Base-by-base conservation (phyloP, 352 stramenopile species). In the Elongisporangium undulatum region DNA sequence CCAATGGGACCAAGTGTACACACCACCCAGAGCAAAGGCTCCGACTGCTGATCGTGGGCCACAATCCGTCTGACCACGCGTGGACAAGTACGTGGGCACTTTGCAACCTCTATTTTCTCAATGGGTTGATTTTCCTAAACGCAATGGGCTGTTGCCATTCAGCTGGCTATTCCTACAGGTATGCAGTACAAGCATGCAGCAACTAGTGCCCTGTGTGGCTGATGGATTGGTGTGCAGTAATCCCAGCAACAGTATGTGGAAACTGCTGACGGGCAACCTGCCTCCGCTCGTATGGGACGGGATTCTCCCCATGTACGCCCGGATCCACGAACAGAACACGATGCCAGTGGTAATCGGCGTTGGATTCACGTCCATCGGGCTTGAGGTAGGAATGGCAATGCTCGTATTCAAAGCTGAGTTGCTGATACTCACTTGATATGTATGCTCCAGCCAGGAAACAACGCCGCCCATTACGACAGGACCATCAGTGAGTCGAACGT, bases 41-140 rank as follows among this genome's bases (percentile, higher is more conserved):
- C 38, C 77, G 82, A 8, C 63, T 97, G 38, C 71, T 97, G 45
- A 83, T 97, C 58, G 81, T 96, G 1, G 89, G 89, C 0, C 87
- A 96, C 70, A 97, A 97, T 55, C 89, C 89, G 9, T 96, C 86
- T 0, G 84, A 95, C 38, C 85, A 96, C 75, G 89, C 89, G n/a
- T 97, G 89, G 88, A 69, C 79, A 48, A 89, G 77, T 77, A 62
- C 60, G 62, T 52, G 10, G 50, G 4, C 39, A 53, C 58, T 9
- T 19, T 71, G 59, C 13, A 20, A 2, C 15, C 19, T n/a, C 20
- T 2, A 13, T 3, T 41, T 38, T 53, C 3, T 3, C 39, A 1
- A 29, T 22, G 19, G 10, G 29, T 19, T 57, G 26, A 13, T 54
- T 51, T 49, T 45, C 51, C 4, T 24, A 21, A 59, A 17, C 15